Base-by-base conservation (phyloP, 768 basidiomycete species). In the Scleroderma citrinum region DNA sequence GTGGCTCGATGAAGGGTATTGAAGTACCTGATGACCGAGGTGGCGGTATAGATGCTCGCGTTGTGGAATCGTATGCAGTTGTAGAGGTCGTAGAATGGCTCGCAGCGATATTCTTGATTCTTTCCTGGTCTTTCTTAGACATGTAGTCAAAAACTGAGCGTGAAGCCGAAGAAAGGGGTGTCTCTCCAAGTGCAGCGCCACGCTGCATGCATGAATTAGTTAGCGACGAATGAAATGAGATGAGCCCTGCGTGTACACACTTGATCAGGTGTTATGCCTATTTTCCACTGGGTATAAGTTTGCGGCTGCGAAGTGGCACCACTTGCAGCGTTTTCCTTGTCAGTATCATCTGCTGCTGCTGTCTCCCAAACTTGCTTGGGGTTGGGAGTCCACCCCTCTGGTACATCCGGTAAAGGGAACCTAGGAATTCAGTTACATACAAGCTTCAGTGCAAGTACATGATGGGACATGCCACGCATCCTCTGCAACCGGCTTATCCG, bases 121-220 rank as follows among this genome's bases (percentile, higher is more conserved):
- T 83, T 51, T 96, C 93, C 48, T 82, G 80, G 59, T 95, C 92
- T 59, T 93, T 94, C 55, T 86, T 80, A 0, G 96, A 95, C 63
- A 98, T 81, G 63, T 83, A 98, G 39, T 98, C 94, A 63, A 95
- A 97, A 14, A 99, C 80, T 0, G 95, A 97, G 11, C 82, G 81
- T 2, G 87, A 80, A 13, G 76, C 78, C 3, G 82, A 68, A 12
- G 82, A 76, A 11, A 89, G 71, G 11, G 81, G 81, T 10, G 79
- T 80, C 67, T 98, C 96, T 47, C 94, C 94, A 0, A 98, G 73
- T 17, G 87, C 72, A 1, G 76, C 69, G 23, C 92, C 95, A 44
- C 96, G 80, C 93, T 97, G 54, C 26, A 26, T 21, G 35, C 34
- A 12, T 13, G 21, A 14, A 30, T 39, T 26, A 36, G n/a, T 68